Percentiles rank a stretch among this genome's conserved stretches.
Conservation (phyloP, 768 basidiomycete genomes). For the Leucosporidium creatinivorum region DNA sequence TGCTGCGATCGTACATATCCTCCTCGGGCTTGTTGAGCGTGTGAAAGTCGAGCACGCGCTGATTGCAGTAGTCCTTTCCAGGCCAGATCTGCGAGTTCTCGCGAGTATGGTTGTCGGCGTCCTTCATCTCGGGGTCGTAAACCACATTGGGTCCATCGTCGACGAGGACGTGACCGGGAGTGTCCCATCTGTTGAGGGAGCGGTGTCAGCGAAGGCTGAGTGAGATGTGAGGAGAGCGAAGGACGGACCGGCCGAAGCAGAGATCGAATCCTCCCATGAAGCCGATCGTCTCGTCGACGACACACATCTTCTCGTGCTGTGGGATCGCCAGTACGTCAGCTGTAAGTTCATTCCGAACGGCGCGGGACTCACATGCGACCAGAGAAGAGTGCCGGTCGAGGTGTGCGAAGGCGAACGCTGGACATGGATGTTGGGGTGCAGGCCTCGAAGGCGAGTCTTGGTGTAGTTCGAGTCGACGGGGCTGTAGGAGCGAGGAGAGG, state of each 20-base stretch:
- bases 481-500: not conserved
- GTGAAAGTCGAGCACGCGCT: constrained; percentile 76
- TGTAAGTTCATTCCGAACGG: not conserved
- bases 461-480: constrained; percentile 56
- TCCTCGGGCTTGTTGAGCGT: constrained; percentile 80
- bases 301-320: constrained; percentile 95
- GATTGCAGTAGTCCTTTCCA: constrained; percentile 90
- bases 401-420: constrained; percentile 97
- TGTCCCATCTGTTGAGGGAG: constrained; percentile 63
- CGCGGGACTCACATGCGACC: constrained; percentile 73
- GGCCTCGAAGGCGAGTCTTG: constrained; percentile 65
- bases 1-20: constrained; percentile 87
- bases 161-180: constrained; percentile 79
- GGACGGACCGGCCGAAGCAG: constrained; percentile 66
- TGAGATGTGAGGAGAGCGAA: not conserved
- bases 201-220: constrained; percentile 20
- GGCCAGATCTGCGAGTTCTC: constrained; percentile 61
- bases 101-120: constrained; percentile 39
- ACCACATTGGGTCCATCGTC: constrained; percentile 56
- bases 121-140: constrained; percentile 49
- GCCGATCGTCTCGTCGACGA: constrained; percentile 91
- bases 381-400: constrained; percentile 93
- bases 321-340: not conserved
- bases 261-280: constrained; percentile 98
- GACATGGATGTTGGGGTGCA: constrained; percentile 81